Evolutionary conservation across 805 yeast genomes (phyloP).

Genomic region (Candida pseudoglaebosa): DNA sequence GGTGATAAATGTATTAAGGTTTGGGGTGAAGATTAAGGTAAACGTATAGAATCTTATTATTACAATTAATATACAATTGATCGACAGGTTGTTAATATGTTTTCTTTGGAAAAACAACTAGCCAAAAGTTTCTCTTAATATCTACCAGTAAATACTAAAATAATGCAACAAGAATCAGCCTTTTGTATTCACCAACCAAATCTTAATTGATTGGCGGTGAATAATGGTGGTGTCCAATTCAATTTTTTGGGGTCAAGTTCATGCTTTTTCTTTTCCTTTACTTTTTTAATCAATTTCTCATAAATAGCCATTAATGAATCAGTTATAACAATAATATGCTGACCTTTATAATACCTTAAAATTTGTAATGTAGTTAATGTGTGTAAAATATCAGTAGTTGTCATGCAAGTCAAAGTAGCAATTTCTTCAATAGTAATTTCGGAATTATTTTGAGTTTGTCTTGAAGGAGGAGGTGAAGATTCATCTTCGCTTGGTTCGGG

Average conservation of each 20-base stretch:
- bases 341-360: conserved; percentile 90
- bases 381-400: conserved; percentile 91
- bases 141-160: conserved; percentile 4
- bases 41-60: neutral
- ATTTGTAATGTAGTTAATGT: conserved; percentile 89
- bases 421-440: conserved; percentile 89
- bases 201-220: conserved; percentile 91
- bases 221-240: conserved; percentile 93
- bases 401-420: conserved; percentile 83
- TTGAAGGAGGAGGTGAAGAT: conserved; percentile 17
- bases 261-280: conserved; percentile 68
- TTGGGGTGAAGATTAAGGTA: conserved; percentile 41
- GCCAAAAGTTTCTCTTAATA: neutral
- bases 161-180: neutral
- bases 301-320: conserved; percentile 77
- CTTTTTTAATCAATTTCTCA: conserved; percentile 51
- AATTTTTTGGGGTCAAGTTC: conserved; percentile 68
- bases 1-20: conserved; percentile 83
- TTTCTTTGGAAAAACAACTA: neutral
- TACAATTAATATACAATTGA: conserved; percentile 1
- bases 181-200: conserved; percentile 73
- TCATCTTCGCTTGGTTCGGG: conserved; percentile 33
- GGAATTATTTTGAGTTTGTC: conserved; percentile 7
- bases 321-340: conserved; percentile 82
- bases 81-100: neutral